Base-by-base conservation (phyloP, 768 basidiomycete species). In the Pleurotus citrinopileatus region DNA sequence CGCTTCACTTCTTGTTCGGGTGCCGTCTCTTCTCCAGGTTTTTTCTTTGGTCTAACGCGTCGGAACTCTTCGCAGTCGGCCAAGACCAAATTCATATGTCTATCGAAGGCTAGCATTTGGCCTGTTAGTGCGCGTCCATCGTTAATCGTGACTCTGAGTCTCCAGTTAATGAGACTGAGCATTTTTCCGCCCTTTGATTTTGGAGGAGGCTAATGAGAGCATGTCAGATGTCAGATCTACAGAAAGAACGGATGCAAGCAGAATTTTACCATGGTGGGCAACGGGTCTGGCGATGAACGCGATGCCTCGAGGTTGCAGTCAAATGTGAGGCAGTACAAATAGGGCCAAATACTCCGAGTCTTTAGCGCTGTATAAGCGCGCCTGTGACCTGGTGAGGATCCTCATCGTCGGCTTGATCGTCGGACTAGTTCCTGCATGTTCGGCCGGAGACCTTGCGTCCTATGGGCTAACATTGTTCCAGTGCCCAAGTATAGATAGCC, bases 31-130 rank as follows among this genome's bases (percentile, higher is more conserved):
- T 84, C 86, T 23, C 90, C 91, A 12, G 82, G 67, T 75, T 96
- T 91, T 77, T 94, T 94, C 79, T 98, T 98, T 34, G 89, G 89
- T 59, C 90, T 77, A 37, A 98, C 86, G 59, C 90, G 85, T 63
- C 97, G 76, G 68, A 98, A 99, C 72, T 99, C 97, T 71, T 99
- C 97, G 66, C 95, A 98, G 63, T 98, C 97, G 13, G 96, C 94
- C 52, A 99, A 75, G 42, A 99, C 97, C 62, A 99, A 79, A 74
- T 99, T 99, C 97, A 98, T 99, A 73, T 99, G 97, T 65, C 91
- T 88, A 76, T 99, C 97, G 69, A 98, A 99, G 50, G 97, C 97
- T 69, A 99, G 89, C 92, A 98, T 97, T 75, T 98, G 97, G 37
- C 97, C 97, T 42, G 91, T 93, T 63, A 98, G 76, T 54, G 90